Conservation (phyloP, 2,329 filamentous ascomycete species). For the Venturia effusa region DNA sequence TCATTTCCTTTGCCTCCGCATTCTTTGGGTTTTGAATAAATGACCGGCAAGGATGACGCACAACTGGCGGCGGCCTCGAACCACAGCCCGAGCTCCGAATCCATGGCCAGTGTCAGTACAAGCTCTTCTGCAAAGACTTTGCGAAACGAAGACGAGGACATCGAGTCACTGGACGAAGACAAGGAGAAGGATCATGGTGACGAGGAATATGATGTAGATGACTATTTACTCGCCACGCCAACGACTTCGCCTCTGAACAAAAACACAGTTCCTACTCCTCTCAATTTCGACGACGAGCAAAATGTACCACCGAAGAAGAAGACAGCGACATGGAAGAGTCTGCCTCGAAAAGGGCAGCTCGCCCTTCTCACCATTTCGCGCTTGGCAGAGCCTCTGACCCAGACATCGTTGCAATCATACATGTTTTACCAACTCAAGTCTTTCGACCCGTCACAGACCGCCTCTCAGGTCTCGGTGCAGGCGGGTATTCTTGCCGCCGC, state of each 20-base stretch:
- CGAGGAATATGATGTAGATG: background rate
- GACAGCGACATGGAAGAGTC: constrained; percentile 55
- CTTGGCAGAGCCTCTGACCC: constrained; percentile 70
- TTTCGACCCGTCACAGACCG: constrained; percentile 50
- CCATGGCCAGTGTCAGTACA: constrained; percentile 2
- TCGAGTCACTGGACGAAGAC: background rate
- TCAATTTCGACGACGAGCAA: constrained; percentile 2
- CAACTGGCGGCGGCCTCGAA: background rate
- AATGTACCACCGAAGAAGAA: constrained; percentile 24
- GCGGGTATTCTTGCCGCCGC: constrained; percentile 67
- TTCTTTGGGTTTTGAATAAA: background rate
- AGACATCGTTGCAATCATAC: constrained; percentile 68
- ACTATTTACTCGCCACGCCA: background rate
- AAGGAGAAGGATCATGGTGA: background rate
- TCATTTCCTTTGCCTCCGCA: background rate
- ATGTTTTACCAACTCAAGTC: constrained; percentile 84
- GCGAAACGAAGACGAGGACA: background rate
- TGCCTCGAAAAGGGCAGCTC: constrained; percentile 70
- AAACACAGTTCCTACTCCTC: background rate
- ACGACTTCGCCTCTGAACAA: background rate
- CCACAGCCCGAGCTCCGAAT: background rate
- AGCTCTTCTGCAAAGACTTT: background rate
- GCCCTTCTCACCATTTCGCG: constrained; percentile 67
- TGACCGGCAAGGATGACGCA: background rate
- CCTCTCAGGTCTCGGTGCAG: constrained; percentile 60